phyloP scores from a whole-genome alignment of 208 protist genomes.

The Angomonas desouzai region DNA sequence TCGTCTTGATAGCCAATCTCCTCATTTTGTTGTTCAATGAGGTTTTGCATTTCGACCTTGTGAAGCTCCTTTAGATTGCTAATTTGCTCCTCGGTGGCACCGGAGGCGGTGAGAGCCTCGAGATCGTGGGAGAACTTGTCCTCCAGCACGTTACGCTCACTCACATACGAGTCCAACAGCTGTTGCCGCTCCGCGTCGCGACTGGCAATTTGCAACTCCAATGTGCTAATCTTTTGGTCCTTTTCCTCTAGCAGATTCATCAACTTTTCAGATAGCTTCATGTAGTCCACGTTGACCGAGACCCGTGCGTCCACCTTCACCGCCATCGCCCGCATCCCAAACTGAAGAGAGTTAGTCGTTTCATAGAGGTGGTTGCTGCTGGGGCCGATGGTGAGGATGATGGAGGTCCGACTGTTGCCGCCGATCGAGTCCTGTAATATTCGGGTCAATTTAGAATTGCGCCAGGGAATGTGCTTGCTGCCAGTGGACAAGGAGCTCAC shows the following conservation, averaged over 20 bases:
- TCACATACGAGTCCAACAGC: conserved; percentile 57
- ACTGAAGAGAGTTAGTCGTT: conserved; percentile 84
- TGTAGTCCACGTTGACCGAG: conserved; percentile 75
- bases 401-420: conserved; percentile 80
- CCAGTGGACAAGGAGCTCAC: conserved; percentile 71
- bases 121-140: conserved; percentile 61
- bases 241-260: conserved; percentile 64
- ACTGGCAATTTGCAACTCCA: conserved; percentile 78
- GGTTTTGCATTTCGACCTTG: conserved; percentile 72
- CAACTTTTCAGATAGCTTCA: conserved; percentile 76
- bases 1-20: conserved; percentile 81
- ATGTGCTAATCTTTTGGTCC: conserved; percentile 60
- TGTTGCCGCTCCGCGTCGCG: conserved; percentile 71
- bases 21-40: conserved; percentile 83
- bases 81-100: conserved; percentile 73
- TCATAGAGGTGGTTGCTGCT: conserved; percentile 83
- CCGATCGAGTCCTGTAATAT: conserved; percentile 92
- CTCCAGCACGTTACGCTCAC: conserved; percentile 49
- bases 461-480: conserved; percentile 85
- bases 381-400: conserved; percentile 85
- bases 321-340: conserved; percentile 82
- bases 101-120: conserved; percentile 37
- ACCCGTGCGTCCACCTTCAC: conserved; percentile 83
- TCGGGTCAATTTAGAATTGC: conserved; percentile 90
- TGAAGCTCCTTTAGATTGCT: conserved; percentile 76